A percentile compares a stretch with the other conserved stretches of the same genome.
Evolutionary conservation across 1,284 basidiomycete species (phyloP).

Genomic region (Tremellales sp.): DNA sequence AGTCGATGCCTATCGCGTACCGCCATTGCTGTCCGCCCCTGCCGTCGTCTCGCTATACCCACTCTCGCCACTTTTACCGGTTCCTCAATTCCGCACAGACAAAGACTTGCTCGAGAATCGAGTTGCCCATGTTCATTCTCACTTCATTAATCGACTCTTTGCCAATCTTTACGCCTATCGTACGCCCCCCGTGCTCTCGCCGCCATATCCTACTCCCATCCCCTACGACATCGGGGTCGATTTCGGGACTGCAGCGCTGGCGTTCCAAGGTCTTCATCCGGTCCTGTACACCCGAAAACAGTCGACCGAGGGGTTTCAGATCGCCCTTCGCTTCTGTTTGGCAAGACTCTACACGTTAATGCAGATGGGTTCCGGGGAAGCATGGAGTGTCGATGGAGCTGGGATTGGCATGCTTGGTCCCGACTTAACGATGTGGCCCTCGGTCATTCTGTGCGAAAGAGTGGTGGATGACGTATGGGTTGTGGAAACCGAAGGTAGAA

Average conservation of each 20-base stretch:
- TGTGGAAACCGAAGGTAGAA: conserved; percentile 6
- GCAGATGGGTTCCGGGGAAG: conserved; percentile 21
- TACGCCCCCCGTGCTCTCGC: not conserved
- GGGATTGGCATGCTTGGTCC: conserved; percentile 21
- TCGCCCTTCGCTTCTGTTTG: conserved; percentile 33
- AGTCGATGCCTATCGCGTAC: not conserved
- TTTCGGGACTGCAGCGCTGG: not conserved
- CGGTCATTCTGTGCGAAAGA: conserved; percentile 11
- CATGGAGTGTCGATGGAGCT: conserved; percentile 19
- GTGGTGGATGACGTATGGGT: conserved; percentile 21
- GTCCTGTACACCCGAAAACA: conserved; percentile 6
- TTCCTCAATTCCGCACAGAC: no score
- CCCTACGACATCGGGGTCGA: not conserved
- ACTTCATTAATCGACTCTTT: conserved; percentile 15
- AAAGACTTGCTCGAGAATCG: not conserved
- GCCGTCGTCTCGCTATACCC: conserved; percentile 2
- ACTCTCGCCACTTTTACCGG: not conserved
- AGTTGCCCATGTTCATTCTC: conserved; percentile 6
- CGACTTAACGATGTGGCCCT: conserved; percentile 26
- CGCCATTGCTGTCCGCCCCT: not conserved
- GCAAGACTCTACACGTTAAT: conserved; percentile 23
- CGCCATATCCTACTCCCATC: not conserved
- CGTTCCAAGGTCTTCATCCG: conserved; percentile 20
- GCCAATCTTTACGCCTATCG: conserved; percentile 11
- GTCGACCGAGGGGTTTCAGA: conserved; percentile 13